phyloP scores from a whole-genome alignment of 352 stramenopile species.

The Thalassiosira livingstoniorum region DNA sequence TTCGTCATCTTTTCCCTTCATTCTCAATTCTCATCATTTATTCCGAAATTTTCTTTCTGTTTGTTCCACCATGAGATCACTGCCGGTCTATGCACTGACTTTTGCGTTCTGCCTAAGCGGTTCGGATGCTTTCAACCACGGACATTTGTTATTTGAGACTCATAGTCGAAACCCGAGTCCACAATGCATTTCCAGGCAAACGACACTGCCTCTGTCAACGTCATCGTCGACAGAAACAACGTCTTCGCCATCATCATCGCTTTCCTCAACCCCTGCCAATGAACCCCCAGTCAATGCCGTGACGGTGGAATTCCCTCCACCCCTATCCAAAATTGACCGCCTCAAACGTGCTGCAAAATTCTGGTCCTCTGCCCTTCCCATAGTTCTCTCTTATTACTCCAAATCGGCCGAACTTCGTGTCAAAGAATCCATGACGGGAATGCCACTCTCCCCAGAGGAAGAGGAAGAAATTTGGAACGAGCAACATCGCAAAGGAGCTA shows the following conservation, averaged over 20 bases:
- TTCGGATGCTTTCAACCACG: background rate
- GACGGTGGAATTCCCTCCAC: conserved; percentile 74
- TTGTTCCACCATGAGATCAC: too few relatives aligned
- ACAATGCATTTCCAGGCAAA: background rate
- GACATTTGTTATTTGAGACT: too few relatives aligned
- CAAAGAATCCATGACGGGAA: conserved; percentile 68
- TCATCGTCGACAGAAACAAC: background rate
- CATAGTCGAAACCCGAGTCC: too few relatives aligned
- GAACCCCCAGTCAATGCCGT: background rate
- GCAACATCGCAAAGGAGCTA: conserved; percentile 78
- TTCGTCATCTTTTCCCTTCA: too few relatives aligned
- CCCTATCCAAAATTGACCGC: conserved; percentile 64
- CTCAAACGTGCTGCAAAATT: conserved; percentile 76
- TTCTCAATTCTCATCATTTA: too few relatives aligned
- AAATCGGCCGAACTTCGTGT: conserved; percentile 72
- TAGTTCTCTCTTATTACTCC: conserved; percentile 81
- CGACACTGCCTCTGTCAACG: background rate
- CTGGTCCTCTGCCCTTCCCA: conserved; percentile 78
- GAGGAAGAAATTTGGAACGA: conserved; percentile 77
- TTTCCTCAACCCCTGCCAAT: conserved; percentile 6
- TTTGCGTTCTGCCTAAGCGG: too few relatives aligned
- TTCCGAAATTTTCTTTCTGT: too few relatives aligned
- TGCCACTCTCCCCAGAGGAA: conserved; percentile 60
- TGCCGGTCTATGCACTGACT: background rate
- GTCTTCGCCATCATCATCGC: background rate